Base-by-base conservation (phyloP, 768 basidiomycete genomes). In the Podaxis sp. region DNA sequence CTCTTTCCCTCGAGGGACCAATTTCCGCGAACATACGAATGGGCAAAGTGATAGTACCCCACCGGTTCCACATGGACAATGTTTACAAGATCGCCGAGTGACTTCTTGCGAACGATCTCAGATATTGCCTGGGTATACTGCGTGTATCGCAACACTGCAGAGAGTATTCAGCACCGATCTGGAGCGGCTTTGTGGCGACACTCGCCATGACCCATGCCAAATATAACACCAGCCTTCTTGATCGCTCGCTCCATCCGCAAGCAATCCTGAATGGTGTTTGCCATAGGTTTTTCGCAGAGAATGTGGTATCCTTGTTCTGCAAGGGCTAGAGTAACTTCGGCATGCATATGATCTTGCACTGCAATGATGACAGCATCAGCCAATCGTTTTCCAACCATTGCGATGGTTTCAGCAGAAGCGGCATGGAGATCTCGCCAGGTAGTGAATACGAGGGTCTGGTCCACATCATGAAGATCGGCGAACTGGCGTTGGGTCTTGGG, bases 231-330 rank as follows among this genome's bases (percentile, higher is more conserved):
- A 2, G 87, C 82, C 36, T 85, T 79, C 71, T 83, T 86, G 32
- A 95, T 79, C 0, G 85, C 89, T 35, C 77, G 75, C 63, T 90
- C 86, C 78, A 95, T 94, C 70, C 76, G 79, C 52, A 95, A 69
- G 61, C 93, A 90, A 63, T 91, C 91, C 56, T 81, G 77, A 38
- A 89, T 66, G 56, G 71, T 82, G 3, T 90, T 93, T 0, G 92
- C 90, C 89, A 95, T 91, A 0, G 93, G 93, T 70, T 95, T 95
- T 80, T 95, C 93, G 72, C 93, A 95, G 21, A 95, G 79, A 59
- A 95, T 90, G 66, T 93, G 87, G 68, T 95, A 95, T 1, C 91
- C 91, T 67, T 91, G 91, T 44, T 78, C 80, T 0, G 87, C 87
- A 73, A 93, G 93, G 0, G 87, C 90, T 7, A 82, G 69, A 0